Evolutionary conservation across 495 filamentous ascomycete genomes (phyloP).

Genomic region (Daldinia bambusicola): DNA sequence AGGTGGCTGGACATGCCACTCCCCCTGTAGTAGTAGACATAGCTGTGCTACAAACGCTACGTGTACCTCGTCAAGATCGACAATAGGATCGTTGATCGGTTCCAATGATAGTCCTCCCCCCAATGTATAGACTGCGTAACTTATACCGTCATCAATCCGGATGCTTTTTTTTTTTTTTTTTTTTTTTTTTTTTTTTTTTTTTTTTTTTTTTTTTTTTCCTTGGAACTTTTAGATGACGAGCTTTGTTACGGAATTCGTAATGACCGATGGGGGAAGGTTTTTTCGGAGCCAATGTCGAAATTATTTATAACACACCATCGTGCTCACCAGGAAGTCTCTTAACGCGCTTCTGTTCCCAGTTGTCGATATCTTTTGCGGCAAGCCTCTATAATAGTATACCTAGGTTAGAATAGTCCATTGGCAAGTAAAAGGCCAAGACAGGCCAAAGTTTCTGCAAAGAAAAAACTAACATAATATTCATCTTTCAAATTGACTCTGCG

Average conservation of each 20-base stretch:
- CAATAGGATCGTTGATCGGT: not conserved
- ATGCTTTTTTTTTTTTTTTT: no score
- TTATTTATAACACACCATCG: slow-evolving; percentile 78
- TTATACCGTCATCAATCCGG: not conserved
- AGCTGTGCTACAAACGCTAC: not conserved
- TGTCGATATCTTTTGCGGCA: slow-evolving; percentile 89
- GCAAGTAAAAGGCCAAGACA: not conserved
- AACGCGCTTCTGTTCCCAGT: slow-evolving; percentile 96
- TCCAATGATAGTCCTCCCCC: not conserved
- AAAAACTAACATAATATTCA: slow-evolving; percentile 87
- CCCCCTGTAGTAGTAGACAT: not conserved
- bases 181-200: no score
- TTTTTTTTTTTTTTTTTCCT: no score
- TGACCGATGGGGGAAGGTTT: not conserved
- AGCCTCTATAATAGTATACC: slow-evolving; percentile 68
- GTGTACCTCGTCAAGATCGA: not conserved
- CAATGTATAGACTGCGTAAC: slow-evolving; percentile 2
- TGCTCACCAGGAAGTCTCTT: slow-evolving; percentile 86
- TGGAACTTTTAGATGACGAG: not conserved
- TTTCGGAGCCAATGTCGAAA: not conserved
- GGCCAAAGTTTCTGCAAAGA: not conserved
- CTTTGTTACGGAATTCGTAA: not conserved
- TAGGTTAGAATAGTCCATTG: slow-evolving; percentile 12
- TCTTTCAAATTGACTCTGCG: slow-evolving; percentile 82
- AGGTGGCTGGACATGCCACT: not conserved